These are phyloP conservation scores for Gynostemma pentaphyllum DNA, from an alignment of 306 rosid species.

Conservation along the genomic window DNA sequence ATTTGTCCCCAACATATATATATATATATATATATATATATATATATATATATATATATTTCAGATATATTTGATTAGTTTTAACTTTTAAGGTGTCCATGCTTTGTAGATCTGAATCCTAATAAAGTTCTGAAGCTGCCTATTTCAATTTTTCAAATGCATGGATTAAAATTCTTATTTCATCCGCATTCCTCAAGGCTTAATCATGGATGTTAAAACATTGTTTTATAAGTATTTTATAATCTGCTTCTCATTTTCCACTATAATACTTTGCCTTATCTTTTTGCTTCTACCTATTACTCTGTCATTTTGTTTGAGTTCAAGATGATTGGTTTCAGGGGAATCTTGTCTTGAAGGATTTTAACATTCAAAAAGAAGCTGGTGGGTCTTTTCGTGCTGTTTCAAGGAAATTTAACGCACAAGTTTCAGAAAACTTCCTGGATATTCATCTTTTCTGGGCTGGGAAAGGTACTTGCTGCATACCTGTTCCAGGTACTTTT, in stretches of 20 bases:
- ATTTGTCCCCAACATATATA: no score
- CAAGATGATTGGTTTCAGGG: constrained; percentile 26
- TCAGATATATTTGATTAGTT: no score
- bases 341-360: constrained; percentile 30
- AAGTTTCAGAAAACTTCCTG: constrained; percentile 42
- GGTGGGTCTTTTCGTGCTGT: constrained; percentile 39
- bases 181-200: no score
- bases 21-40: no score
- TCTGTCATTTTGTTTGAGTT: not conserved
- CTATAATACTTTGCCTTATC: not conserved
- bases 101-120: no score
- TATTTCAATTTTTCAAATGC: not conserved
- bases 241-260: not conserved
- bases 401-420: constrained; percentile 13
- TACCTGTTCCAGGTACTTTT: constrained; percentile 26
- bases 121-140: not conserved
- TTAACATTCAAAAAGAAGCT: constrained; percentile 46
- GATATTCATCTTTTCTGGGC: constrained; percentile 78
- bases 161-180: no score
- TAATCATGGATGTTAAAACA: not conserved
- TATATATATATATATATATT: no score
- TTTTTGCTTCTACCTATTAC: not conserved
- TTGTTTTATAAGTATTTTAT: not conserved
- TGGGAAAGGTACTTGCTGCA: constrained; percentile 65
- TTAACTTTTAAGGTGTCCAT: no score